Evolutionary conservation across 2,329 filamentous ascomycete genomes (phyloP).

Genomic region (Aschersonia sp.): DNA sequence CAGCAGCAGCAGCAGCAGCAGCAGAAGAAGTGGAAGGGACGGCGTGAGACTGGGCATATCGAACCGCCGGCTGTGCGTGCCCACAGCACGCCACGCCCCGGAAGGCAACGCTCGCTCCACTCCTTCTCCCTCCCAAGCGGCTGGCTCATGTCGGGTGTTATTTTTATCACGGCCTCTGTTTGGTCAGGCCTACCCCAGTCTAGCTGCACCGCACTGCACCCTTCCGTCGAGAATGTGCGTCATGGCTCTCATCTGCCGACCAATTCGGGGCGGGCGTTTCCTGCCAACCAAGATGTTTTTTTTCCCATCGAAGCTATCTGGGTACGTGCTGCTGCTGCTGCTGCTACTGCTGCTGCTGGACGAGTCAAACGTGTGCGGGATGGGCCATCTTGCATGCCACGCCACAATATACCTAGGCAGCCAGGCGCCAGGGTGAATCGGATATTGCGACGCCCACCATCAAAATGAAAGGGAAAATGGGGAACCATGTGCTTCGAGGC

Average conservation of each 20-base stretch:
- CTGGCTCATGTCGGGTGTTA: conserved; percentile 10
- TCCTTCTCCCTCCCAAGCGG: background rate
- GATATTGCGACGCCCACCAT: no score
- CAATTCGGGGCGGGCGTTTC: background rate
- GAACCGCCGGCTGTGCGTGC: background rate
- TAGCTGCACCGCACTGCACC: conserved; percentile 1
- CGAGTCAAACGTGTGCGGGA: no score
- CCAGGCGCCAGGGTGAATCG: no score
- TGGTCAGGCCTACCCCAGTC: conserved; percentile 5
- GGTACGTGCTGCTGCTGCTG: no score
- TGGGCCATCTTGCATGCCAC: no score
- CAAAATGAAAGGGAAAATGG: no score
- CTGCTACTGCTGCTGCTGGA: no score
- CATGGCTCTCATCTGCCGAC: conserved; percentile 5
- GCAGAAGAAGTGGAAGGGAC: background rate
- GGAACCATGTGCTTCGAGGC: no score
- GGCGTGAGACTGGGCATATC: background rate
- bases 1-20: no score
- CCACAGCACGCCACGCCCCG: background rate
- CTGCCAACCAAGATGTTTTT: background rate
- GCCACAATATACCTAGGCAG: no score
- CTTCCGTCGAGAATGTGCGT: conserved; percentile 12
- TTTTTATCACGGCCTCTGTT: conserved; percentile 11
- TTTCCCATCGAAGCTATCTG: no score
- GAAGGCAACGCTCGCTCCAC: background rate